Conservation (phyloP, 352 stramenopile species). For the Globisporangium nagaii region DNA sequence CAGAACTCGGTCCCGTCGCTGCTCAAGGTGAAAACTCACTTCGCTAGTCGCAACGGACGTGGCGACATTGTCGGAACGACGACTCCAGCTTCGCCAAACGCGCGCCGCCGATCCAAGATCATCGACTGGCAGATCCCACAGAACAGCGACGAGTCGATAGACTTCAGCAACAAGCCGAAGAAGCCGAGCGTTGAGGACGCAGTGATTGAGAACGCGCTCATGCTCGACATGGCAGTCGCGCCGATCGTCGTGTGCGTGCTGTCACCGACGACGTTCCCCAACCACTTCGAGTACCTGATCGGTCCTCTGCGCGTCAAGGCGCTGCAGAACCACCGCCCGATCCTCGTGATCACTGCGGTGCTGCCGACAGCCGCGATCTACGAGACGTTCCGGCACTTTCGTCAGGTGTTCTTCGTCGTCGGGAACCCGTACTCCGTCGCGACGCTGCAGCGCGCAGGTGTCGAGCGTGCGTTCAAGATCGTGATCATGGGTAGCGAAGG, state of each 20-base stretch:
- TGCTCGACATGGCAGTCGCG: conserved; percentile 39
- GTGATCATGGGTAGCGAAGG: conserved; percentile 69
- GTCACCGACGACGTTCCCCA: conserved; percentile 46
- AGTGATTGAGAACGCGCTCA: conserved; percentile 41
- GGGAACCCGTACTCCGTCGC: conserved; percentile 54
- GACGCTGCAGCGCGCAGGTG: conserved; percentile 53
- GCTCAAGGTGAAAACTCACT: conserved; percentile 10
- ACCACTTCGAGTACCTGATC: conserved; percentile 76
- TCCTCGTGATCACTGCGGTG: conserved; percentile 57
- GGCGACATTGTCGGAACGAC: not conserved
- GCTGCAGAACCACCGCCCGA: conserved; percentile 61
- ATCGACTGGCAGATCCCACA: conserved; percentile 24
- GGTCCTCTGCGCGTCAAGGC: conserved; percentile 62
- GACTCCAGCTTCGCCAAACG: not conserved
- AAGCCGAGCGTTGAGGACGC: conserved; percentile 32
- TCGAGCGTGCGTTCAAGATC: conserved; percentile 60
- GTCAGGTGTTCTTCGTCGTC: conserved; percentile 66
- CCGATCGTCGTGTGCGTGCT: conserved; percentile 76
- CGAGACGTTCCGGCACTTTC: conserved; percentile 62
- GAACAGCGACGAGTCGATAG: conserved; percentile 1
- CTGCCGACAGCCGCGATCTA: conserved; percentile 59
- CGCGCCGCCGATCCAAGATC: conserved; percentile 23
- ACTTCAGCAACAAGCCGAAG: not conserved
- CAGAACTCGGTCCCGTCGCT: not conserved
- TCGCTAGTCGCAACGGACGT: conserved; percentile 5